Evolutionary conservation across 495 filamentous ascomycete genomes (phyloP).

Genomic region (Aspergillus haitiensis): DNA sequence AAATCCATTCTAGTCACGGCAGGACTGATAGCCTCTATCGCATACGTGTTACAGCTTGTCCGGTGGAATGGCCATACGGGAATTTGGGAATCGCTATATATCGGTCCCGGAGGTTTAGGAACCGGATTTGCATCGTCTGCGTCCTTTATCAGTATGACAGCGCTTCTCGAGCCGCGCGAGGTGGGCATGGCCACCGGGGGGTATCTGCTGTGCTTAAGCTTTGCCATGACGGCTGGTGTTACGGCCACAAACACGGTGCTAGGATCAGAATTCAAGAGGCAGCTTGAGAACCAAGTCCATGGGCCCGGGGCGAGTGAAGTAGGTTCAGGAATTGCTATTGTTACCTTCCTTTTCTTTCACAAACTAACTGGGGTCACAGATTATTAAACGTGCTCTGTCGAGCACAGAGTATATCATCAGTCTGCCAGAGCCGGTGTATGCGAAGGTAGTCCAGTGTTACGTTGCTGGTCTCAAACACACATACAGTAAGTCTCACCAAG

Average conservation of each 20-base stretch:
- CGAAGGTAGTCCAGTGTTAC: conserved; percentile 39
- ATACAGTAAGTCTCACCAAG: conserved; percentile 30
- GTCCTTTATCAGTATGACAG: conserved; percentile 58
- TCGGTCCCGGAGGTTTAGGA: conserved; percentile 58
- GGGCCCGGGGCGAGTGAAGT: conserved; percentile 33
- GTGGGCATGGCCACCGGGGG: conserved; percentile 57
- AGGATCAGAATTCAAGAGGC: conserved; percentile 33
- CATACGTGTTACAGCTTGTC: conserved; percentile 57
- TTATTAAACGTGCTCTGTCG: conserved; percentile 39
- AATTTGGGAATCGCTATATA: conserved; percentile 61
- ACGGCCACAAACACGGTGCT: conserved; percentile 49
- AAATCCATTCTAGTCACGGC: conserved; percentile 55
- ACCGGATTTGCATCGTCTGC: conserved; percentile 54
- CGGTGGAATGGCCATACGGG: conserved; percentile 64
- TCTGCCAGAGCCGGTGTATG: conserved; percentile 31
- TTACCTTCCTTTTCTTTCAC: not conserved
- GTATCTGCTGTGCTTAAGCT: conserved; percentile 51
- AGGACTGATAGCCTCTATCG: conserved; percentile 46
- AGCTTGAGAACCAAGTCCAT: conserved; percentile 31
- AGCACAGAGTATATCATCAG: conserved; percentile 39
- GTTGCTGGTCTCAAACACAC: conserved; percentile 38
- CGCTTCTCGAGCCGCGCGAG: conserved; percentile 50
- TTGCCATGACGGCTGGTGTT: conserved; percentile 55
- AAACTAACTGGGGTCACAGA: conserved; percentile 21
- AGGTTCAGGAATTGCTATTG: not conserved